These are phyloP conservation scores for Daldinia eschscholtzii DNA, from an alignment of 2,329 filamentous ascomycete genomes.

Conservation along the genomic window DNA sequence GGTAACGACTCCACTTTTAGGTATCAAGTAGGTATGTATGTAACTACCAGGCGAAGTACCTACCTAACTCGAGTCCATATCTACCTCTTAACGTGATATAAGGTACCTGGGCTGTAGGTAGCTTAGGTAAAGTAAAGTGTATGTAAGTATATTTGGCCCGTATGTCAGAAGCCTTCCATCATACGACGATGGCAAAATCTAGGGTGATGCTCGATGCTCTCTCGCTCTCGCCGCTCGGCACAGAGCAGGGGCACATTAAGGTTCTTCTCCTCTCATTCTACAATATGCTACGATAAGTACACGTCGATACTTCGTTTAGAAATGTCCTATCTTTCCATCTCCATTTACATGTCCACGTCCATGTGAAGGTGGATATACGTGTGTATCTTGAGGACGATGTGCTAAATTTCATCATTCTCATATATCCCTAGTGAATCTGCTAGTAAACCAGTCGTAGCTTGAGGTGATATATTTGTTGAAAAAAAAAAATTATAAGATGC, in stretches of 20 bases:
- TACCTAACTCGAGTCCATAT: not conserved
- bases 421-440: not conserved
- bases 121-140: not conserved
- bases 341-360: not conserved
- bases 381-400: slow-evolving; percentile 1
- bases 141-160: not conserved
- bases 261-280: not conserved
- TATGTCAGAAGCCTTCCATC: slow-evolving; percentile 21
- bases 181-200: slow-evolving; percentile 12
- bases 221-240: slow-evolving; percentile 18
- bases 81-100: no score
- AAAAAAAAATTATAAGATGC: slow-evolving; percentile 1
- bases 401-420: not conserved
- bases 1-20: slow-evolving; percentile 40
- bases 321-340: not conserved
- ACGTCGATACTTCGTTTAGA: not conserved
- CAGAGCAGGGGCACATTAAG: slow-evolving; percentile 6
- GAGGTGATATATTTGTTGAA: not conserved
- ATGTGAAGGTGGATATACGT: no score
- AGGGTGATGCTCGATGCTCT: slow-evolving; percentile 18
- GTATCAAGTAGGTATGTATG: slow-evolving; percentile 33
- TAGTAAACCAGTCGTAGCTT: slow-evolving; percentile 1
- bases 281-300: slow-evolving; percentile 1
- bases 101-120: no score
- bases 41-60: no score